Conservation (phyloP, 352 stramenopile genomes). For the Phytophthora uliginosa region DNA sequence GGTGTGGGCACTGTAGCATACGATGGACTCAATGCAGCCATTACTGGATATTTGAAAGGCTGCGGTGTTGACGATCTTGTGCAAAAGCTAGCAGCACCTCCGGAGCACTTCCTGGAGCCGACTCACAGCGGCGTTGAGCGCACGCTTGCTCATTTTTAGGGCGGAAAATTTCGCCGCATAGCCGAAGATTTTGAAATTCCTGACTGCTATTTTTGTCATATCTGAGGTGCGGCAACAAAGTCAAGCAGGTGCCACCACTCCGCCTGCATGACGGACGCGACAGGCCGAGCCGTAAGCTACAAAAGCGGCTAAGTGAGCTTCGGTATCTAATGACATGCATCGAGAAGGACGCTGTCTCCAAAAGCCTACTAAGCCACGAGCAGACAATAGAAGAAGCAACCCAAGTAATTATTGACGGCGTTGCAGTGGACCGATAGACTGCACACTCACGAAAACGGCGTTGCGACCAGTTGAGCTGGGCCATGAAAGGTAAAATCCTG, state of each 20-base stretch:
- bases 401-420: not conserved
- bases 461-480: slow-evolving; percentile 3
- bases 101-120: too few relatives aligned
- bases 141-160: slow-evolving; percentile 7
- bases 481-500: slow-evolving; percentile 1
- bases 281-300: slow-evolving; percentile 10
- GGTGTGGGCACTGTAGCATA: too few relatives aligned
- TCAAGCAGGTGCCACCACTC: slow-evolving; percentile 6
- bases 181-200: slow-evolving; percentile 6
- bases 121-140: too few relatives aligned
- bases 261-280: slow-evolving; percentile 3
- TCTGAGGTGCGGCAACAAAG: slow-evolving; percentile 16
- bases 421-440: not conserved
- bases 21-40: too few relatives aligned
- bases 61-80: too few relatives aligned
- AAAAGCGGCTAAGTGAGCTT: slow-evolving; percentile 21
- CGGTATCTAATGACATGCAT: slow-evolving; percentile 10
- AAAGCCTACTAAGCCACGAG: not conserved
- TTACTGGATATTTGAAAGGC: too few relatives aligned
- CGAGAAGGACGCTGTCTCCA: not conserved
- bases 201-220: slow-evolving; percentile 10
- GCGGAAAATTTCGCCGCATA: slow-evolving; percentile 14
- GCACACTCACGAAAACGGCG: slow-evolving; percentile 7
- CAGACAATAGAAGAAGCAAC: slow-evolving; percentile 6
- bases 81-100: too few relatives aligned